phyloP scores from a whole-genome alignment of 805 yeast species.

The Candida taoyuanica region DNA sequence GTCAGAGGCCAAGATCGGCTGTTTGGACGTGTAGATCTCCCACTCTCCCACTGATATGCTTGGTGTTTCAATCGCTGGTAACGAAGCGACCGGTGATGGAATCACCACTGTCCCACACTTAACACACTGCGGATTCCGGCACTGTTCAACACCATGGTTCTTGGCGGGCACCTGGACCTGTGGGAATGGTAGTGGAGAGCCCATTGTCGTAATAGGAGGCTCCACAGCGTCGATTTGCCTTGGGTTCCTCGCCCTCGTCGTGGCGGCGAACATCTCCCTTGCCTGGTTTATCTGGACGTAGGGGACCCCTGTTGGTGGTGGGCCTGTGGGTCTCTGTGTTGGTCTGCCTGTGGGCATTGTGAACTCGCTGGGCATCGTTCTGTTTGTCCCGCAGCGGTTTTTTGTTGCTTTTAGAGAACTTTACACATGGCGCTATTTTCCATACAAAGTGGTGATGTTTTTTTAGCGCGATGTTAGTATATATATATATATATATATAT shows the following conservation, averaged over 20 bases:
- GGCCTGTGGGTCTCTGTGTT: slow-evolving; percentile 10
- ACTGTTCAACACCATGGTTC: slow-evolving; percentile 29
- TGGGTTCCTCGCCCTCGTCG: slow-evolving; percentile 33
- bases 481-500: too few species aligned
- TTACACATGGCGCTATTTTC: too few species aligned
- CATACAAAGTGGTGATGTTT: too few species aligned
- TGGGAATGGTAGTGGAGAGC: slow-evolving; percentile 5
- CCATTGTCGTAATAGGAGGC: slow-evolving; percentile 7
- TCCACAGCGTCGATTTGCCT: slow-evolving; percentile 7
- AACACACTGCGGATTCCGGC: slow-evolving; percentile 44
- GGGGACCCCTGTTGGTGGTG: slow-evolving; percentile 36
- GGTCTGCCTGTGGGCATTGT: slow-evolving; percentile 12
- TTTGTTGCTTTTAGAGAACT: too few species aligned
- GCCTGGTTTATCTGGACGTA: slow-evolving; percentile 58
- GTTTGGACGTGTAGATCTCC: slow-evolving; percentile 67
- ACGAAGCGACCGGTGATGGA: slow-evolving; percentile 68
- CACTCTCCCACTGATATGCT: slow-evolving; percentile 69
- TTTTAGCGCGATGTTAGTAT: too few species aligned
- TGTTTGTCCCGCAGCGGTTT: too few species aligned
- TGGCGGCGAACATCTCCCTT: slow-evolving; percentile 50
- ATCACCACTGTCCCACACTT: slow-evolving; percentile 71
- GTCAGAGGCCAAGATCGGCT: slow-evolving; percentile 68
- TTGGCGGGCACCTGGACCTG: slow-evolving; percentile 39
- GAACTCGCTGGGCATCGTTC: slow-evolving; percentile 9
- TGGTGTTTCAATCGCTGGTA: slow-evolving; percentile 62